Percentiles rank a stretch among this genome's conserved stretches.
Conservation (phyloP, 2,329 filamentous ascomycete species). For the Penicillium sp. region DNA sequence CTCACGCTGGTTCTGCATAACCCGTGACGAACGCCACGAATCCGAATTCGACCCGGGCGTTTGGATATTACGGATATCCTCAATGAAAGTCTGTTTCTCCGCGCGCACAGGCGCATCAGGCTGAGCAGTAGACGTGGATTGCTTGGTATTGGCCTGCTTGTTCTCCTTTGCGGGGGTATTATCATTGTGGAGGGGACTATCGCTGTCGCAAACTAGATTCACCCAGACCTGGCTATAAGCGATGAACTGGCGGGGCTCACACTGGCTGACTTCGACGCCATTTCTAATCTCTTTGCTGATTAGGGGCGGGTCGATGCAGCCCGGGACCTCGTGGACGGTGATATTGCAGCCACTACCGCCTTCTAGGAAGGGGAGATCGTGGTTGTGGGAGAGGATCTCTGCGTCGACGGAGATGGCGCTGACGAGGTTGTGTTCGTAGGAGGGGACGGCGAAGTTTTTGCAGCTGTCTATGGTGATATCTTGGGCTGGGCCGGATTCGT, state of each 20-base stretch:
- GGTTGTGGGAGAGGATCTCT: conserved; percentile 20
- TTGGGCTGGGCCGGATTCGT: conserved; percentile 21
- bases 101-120: conserved; percentile 5
- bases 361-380: conserved; percentile 14
- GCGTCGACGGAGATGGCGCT: conserved; percentile 29
- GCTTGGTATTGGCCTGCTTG: neutral
- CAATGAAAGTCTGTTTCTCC: conserved; percentile 8
- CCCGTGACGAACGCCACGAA: conserved; percentile 17
- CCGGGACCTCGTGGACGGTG: conserved; percentile 34
- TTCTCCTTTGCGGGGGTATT: neutral
- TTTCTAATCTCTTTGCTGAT: conserved; percentile 23
- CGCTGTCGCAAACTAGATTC: conserved; percentile 28
- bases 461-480: conserved; percentile 26
- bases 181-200: neutral
- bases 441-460: conserved; percentile 27
- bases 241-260: conserved; percentile 23
- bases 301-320: conserved; percentile 31
- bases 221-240: conserved; percentile 33
- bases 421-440: conserved; percentile 24
- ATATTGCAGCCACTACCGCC: conserved; percentile 28
- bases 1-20: conserved; percentile 8
- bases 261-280: conserved; percentile 26
- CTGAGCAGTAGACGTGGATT: neutral
- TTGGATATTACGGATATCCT: conserved; percentile 15
- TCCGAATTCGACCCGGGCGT: conserved; percentile 22